phyloP scores from a whole-genome alignment of 495 filamentous ascomycete species.

The Chlorociboria aeruginascens region DNA sequence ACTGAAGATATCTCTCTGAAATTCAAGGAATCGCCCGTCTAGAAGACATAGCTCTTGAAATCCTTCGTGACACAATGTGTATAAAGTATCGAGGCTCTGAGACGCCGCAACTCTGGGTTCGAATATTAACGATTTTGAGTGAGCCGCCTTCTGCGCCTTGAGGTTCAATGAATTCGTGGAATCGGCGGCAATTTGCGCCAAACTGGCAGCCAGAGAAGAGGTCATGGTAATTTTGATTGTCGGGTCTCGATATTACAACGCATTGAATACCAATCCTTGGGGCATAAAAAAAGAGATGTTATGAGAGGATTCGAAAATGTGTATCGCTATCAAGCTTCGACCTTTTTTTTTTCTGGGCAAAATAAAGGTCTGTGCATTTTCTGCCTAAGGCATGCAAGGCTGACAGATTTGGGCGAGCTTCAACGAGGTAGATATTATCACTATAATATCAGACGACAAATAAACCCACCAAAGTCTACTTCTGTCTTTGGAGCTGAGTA shows the following conservation, averaged over 20 bases:
- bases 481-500: no score
- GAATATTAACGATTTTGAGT: conserved; percentile 88
- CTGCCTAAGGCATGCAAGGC: background rate
- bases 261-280: no score
- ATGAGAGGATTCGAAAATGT: background rate
- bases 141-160: conserved; percentile 75
- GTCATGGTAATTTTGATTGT: conserved; percentile 41
- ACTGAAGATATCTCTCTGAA: conserved; percentile 67
- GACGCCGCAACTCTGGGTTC: conserved; percentile 66
- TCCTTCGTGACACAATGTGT: conserved; percentile 72
- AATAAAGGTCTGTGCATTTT: background rate
- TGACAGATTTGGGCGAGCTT: background rate
- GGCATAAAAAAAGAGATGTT: no score
- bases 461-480: no score
- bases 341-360: conserved; percentile 1
- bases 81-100: conserved; percentile 83
- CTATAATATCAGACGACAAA: no score
- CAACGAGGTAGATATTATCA: no score
- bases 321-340: background rate
- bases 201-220: conserved; percentile 65
- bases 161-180: conserved; percentile 73
- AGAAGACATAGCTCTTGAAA: conserved; percentile 82
- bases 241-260: background rate
- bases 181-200: conserved; percentile 67
- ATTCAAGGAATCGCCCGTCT: conserved; percentile 61